Conservation (phyloP, 345 rosid genomes). For the Eucalyptus leucophloia region DNA sequence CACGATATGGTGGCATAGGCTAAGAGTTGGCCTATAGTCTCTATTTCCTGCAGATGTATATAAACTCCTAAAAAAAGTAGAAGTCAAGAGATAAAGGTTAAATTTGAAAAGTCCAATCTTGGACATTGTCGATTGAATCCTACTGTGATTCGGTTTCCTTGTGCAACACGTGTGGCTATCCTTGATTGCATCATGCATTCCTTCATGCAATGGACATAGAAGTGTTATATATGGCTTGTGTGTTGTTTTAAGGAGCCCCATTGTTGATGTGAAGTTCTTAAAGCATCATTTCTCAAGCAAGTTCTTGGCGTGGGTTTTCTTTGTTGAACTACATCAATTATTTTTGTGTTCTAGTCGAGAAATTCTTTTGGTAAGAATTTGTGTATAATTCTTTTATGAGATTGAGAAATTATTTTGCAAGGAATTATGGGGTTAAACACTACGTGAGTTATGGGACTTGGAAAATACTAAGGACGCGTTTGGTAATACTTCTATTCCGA, state of each 20-base stretch:
- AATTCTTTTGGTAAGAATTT: not conserved
- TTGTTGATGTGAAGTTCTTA: not conserved
- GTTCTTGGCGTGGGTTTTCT: too few species aligned
- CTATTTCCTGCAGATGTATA: too few species aligned
- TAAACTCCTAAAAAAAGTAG: too few species aligned
- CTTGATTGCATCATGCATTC: not conserved
- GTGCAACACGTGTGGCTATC: not conserved
- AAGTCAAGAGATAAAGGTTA: too few species aligned
- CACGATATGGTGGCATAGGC: too few species aligned
- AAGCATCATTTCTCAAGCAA: not conserved
- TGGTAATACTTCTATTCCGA: rapidly evolving
- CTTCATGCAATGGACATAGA: too few species aligned
- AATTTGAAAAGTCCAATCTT: not conserved
- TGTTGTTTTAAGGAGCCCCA: not conserved
- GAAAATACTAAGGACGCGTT: rapidly evolving
- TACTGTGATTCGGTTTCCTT: not conserved
- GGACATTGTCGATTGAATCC: not conserved
- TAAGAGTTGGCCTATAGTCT: too few species aligned
- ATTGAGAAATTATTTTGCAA: not conserved
- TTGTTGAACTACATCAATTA: too few species aligned
- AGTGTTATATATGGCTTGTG: not conserved
- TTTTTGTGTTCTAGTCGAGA: not conserved
- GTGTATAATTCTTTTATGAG: not conserved
- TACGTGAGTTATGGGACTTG: not conserved
- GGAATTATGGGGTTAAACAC: too few species aligned